phyloP scores from a whole-genome alignment of 345 rosid genomes.

The Lumnitzera littorea region DNA sequence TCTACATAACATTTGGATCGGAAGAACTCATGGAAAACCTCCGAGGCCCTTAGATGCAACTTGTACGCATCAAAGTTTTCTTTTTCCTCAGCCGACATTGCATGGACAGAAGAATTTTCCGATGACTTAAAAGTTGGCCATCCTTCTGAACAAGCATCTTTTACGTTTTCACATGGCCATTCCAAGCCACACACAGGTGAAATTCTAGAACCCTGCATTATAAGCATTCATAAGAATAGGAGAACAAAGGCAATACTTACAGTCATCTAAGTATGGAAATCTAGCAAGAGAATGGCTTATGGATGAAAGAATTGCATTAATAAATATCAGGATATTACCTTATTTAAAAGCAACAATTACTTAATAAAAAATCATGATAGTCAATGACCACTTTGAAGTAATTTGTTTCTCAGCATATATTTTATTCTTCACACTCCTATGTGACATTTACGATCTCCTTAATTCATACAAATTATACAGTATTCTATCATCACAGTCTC shows the following conservation, averaged over 20 bases:
- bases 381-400: too few species aligned
- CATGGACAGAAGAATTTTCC: background rate
- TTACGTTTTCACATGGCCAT: conserved; percentile 18
- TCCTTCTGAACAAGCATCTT: background rate
- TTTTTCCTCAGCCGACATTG: conserved; percentile 14
- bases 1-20: conserved; percentile 9
- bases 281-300: too few species aligned
- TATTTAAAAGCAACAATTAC: too few species aligned
- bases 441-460: too few species aligned
- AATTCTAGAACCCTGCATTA: conserved; percentile 4
- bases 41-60: conserved; percentile 34
- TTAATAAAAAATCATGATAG: too few species aligned
- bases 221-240: background rate
- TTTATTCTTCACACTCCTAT: too few species aligned
- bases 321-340: too few species aligned
- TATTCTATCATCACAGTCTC: too few species aligned
- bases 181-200: conserved; percentile 1
- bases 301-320: too few species aligned
- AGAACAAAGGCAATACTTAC: background rate
- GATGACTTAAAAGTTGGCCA: conserved; percentile 7
- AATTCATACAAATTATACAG: too few species aligned
- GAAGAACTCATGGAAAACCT: conserved; percentile 40
- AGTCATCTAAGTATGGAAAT: too few species aligned
- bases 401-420: too few species aligned
- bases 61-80: conserved; percentile 18